A percentile compares a stretch with the other conserved stretches of the same genome.
These are phyloP conservation scores for Termitomyces sp. DNA, from an alignment of 768 basidiomycete species.

Conservation along the genomic window DNA sequence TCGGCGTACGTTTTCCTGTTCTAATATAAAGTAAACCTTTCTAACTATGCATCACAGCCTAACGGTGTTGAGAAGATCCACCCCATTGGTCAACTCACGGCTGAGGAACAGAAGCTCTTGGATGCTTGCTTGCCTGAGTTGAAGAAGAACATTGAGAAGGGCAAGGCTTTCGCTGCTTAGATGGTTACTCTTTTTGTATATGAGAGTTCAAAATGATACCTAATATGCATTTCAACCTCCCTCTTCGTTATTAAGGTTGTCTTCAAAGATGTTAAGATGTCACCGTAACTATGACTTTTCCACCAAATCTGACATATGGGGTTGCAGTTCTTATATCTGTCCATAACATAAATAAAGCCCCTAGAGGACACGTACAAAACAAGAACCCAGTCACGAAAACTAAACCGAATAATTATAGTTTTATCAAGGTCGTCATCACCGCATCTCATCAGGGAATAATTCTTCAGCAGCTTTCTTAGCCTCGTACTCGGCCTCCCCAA, in stretches of 20 bases:
- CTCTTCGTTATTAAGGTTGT: too few relatives aligned
- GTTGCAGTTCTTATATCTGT: neutral
- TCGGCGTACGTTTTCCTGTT: constrained; percentile 65
- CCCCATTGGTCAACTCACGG: constrained; percentile 73
- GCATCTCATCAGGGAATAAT: constrained; percentile 6
- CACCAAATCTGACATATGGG: neutral
- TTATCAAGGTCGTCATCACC: neutral
- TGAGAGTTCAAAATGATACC: constrained; percentile 1
- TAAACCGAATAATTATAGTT: neutral
- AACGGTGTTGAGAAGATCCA: constrained; percentile 94
- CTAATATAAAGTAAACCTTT: neutral
- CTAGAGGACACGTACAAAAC: neutral
- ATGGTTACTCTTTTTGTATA: neutral
- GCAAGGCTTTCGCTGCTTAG: constrained; percentile 65
- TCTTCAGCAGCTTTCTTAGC: constrained; percentile 14
- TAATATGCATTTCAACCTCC: neutral
- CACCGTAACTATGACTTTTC: too few relatives aligned
- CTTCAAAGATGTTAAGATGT: too few relatives aligned
- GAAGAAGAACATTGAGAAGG: constrained; percentile 98
- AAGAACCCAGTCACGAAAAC: neutral
- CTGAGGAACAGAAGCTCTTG: constrained; percentile 83
- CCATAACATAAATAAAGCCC: neutral
- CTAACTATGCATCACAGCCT: constrained; percentile 32
- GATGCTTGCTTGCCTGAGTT: constrained; percentile 88
- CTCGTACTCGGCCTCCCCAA: constrained; percentile 10